These are phyloP conservation scores for Saccharomycopsis malanga DNA, from an alignment of 805 yeast species.

Conservation along the genomic window DNA sequence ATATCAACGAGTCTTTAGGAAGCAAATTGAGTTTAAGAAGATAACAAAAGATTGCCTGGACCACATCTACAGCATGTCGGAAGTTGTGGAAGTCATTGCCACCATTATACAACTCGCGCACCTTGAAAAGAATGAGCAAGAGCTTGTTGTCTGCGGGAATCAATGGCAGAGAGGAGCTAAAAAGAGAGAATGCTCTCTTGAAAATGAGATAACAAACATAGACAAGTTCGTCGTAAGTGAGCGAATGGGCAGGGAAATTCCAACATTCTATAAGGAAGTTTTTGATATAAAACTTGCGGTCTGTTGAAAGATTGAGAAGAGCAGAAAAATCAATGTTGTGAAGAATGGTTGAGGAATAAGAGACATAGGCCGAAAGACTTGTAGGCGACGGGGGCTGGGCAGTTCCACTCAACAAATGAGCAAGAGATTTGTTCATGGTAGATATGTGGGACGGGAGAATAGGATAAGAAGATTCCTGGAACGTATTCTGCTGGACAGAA, in stretches of 20 bases:
- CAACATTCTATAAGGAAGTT: constrained; percentile 43
- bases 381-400: too few relatives aligned
- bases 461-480: constrained; percentile 4
- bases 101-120: constrained; percentile 72
- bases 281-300: constrained; percentile 27
- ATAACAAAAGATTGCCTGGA: constrained; percentile 79
- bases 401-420: constrained; percentile 20
- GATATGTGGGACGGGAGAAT: constrained; percentile 6
- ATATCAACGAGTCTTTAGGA: constrained; percentile 20
- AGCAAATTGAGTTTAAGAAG: constrained; percentile 30
- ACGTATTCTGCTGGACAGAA: not conserved
- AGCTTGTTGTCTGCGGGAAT: constrained; percentile 39
- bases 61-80: constrained; percentile 90
- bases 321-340: constrained; percentile 15
- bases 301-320: constrained; percentile 24
- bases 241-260: constrained; percentile 66
- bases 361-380: not conserved
- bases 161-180: constrained; percentile 22
- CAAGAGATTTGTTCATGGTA: constrained; percentile 18
- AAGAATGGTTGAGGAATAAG: constrained; percentile 21
- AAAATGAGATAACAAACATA: constrained; percentile 54
- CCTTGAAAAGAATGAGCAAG: constrained; percentile 52
- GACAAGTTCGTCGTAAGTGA: constrained; percentile 57
- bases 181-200: constrained; percentile 33
- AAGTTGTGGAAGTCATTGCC: constrained; percentile 93